Evolutionary conservation across 2,329 filamentous ascomycete genomes (phyloP), one percentile per base, ranked within the genome.

Genomic region (Neopestalotiopsis rosae): DNA sequence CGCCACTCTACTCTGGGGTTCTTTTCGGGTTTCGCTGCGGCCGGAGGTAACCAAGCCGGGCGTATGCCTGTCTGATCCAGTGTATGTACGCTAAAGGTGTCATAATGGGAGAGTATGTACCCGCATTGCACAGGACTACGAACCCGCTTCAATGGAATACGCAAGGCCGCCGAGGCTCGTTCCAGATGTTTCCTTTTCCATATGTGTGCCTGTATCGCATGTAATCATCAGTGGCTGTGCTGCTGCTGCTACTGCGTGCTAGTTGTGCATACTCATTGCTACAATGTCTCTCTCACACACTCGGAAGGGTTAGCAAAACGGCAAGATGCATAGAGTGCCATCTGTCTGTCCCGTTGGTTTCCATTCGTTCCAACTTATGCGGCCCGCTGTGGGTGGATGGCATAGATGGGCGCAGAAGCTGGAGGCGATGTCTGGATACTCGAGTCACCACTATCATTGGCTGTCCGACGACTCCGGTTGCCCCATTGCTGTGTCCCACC

Each of bases 21-120:
- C 10, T 38, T 1, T 38, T 38, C 34, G 34, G 34, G 34, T 38
- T 38, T 38, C 34, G 61, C 61, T 64, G 34, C 38, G 24, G 20
- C 61, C 61, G 61, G 61, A 64, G 61, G 61, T 49, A 64, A 40
- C 61, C 61, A 64, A 64, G n/a, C 61, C 61, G 42, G 30, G 13
- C 13, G 38, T 9, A n/a, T 14, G 40, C 38, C 5, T 20, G 20
- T 64, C 61, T 17, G 34, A 40, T 45, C 17, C 61, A 20, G 30
- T 6, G 17, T 7, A 5, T 32, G 30, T 14, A 59, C 57, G 28
- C 57, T 59, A 14, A 38, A 10, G 6, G 10, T 7, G 34, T 24
- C 13, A 17, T 17, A 13, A 17, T 49, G 42, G 42, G 2, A 17
- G 5, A 17, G 17, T 13, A n/a, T 14, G 17, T 13, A n/a, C 42